Conservation (phyloP, 371 early-diverging fungal species). For the Mucor saturninus region DNA sequence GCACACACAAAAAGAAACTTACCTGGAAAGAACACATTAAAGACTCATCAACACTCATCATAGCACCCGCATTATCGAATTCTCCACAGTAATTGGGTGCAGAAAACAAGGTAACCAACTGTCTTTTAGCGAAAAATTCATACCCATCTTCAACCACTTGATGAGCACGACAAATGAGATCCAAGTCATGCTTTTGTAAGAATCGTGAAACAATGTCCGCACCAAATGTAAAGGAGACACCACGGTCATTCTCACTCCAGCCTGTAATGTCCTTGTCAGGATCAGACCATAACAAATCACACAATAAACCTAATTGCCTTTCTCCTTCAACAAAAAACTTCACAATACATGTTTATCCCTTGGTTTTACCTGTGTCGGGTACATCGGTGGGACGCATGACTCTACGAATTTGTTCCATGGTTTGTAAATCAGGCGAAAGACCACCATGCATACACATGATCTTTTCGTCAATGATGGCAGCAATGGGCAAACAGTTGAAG, state of each 20-base stretch:
- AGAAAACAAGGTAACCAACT: conserved; percentile 93
- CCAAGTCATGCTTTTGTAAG: conserved; percentile 85
- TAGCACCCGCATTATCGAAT: conserved; percentile 94
- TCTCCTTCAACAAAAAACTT: background rate
- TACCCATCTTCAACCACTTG: conserved; percentile 99
- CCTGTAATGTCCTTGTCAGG: conserved; percentile 73
- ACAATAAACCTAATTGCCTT: conserved; percentile 66
- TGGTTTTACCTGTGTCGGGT: conserved; percentile 77
- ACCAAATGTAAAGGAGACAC: conserved; percentile 94
- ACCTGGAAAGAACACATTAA: conserved; percentile 88
- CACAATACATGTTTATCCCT: too few relatives aligned
- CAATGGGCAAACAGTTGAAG: conserved; percentile 98
- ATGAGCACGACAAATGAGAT: conserved; percentile 95
- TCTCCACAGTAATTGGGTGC: conserved; percentile 99
- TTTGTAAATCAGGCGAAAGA: conserved; percentile 90
- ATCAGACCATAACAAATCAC: conserved; percentile 90
- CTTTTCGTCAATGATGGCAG: conserved; percentile 96
- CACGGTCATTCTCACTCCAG: conserved; percentile 97
- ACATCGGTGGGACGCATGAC: conserved; percentile 96
- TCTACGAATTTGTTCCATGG: conserved; percentile 93
- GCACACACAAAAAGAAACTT: background rate
- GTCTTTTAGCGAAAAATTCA: conserved; percentile 95
- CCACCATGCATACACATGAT: conserved; percentile 99
- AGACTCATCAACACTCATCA: conserved; percentile 93
- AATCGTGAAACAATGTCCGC: conserved; percentile 83